These are phyloP conservation scores for Aspergillus ibericus DNA, from an alignment of 2,329 filamentous ascomycete genomes.

Conservation along the genomic window DNA sequence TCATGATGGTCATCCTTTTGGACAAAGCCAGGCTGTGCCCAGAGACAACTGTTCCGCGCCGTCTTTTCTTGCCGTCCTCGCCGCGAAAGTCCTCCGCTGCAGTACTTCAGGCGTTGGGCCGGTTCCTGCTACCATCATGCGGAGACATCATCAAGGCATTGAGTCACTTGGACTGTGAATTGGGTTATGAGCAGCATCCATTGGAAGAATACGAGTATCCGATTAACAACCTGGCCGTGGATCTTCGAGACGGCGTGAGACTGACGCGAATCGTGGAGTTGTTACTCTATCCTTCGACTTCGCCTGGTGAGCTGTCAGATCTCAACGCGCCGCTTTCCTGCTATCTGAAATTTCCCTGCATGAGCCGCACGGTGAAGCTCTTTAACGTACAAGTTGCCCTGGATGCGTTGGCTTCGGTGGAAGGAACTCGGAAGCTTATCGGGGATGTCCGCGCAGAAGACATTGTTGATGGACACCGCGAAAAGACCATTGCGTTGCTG, in stretches of 20 bases:
- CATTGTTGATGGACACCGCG: conserved; percentile 64
- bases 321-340: conserved; percentile 54
- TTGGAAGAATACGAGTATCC: conserved; percentile 60
- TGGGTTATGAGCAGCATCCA: conserved; percentile 55
- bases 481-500: conserved; percentile 62
- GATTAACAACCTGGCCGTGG: conserved; percentile 61
- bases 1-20: conserved; percentile 61
- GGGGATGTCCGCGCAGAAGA: conserved; percentile 54
- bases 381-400: conserved; percentile 62
- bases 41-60: conserved; percentile 32
- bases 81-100: conserved; percentile 57
- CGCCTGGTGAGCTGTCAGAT: conserved; percentile 22
- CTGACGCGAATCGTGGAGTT: conserved; percentile 62
- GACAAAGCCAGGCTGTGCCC: conserved; percentile 53
- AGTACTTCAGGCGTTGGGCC: conserved; percentile 53
- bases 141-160: conserved; percentile 59
- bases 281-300: conserved; percentile 49
- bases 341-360: conserved; percentile 59
- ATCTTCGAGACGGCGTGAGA: conserved; percentile 61
- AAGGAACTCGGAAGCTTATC: conserved; percentile 43
- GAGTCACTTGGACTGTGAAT: conserved; percentile 57
- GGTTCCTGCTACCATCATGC: conserved; percentile 58
- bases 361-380: conserved; percentile 56
- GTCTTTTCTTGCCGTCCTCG: conserved; percentile 55
- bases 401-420: conserved; percentile 50